Conservation (phyloP, 2,329 filamentous ascomycete genomes). For the Blumeriella jaapii region DNA sequence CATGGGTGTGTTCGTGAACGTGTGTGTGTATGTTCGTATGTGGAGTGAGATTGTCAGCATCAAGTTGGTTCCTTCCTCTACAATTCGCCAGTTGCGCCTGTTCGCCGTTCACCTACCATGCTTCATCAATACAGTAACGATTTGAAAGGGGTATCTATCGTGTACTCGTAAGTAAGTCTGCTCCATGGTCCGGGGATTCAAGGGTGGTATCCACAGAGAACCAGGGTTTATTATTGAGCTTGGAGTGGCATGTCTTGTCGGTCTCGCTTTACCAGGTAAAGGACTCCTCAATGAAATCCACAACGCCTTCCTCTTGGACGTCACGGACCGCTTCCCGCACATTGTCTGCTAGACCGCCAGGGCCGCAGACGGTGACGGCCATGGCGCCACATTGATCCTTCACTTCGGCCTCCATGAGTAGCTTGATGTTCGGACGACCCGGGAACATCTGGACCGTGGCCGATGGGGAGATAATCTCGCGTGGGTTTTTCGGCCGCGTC, state of each 20-base stretch:
- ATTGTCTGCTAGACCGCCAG: constrained; percentile 64
- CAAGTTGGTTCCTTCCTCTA: too few species aligned
- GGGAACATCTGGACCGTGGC: constrained; percentile 84
- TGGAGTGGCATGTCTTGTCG: background rate
- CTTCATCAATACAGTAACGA: too few species aligned
- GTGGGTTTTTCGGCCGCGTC: constrained; percentile 70
- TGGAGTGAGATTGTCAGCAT: too few species aligned
- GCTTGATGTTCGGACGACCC: constrained; percentile 71
- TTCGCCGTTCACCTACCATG: too few species aligned
- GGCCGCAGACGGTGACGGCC: constrained; percentile 72
- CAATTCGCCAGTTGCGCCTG: too few species aligned
- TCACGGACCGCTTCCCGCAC: constrained; percentile 57
- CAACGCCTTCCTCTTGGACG: constrained; percentile 47
- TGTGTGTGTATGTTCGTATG: too few species aligned
- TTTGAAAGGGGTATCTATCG: too few species aligned
- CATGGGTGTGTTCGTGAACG: too few species aligned
- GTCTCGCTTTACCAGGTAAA: constrained; percentile 41
- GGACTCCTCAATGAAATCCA: constrained; percentile 69
- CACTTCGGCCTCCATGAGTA: constrained; percentile 72
- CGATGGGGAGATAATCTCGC: constrained; percentile 63
- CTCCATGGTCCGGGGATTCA: too few species aligned
- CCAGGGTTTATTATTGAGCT: too few species aligned
- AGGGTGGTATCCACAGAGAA: too few species aligned
- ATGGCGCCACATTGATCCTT: constrained; percentile 77
- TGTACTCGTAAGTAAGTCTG: too few species aligned